Evolutionary conservation across 495 filamentous ascomycete genomes (phyloP).

Genomic region (Choiromyces venosus): DNA sequence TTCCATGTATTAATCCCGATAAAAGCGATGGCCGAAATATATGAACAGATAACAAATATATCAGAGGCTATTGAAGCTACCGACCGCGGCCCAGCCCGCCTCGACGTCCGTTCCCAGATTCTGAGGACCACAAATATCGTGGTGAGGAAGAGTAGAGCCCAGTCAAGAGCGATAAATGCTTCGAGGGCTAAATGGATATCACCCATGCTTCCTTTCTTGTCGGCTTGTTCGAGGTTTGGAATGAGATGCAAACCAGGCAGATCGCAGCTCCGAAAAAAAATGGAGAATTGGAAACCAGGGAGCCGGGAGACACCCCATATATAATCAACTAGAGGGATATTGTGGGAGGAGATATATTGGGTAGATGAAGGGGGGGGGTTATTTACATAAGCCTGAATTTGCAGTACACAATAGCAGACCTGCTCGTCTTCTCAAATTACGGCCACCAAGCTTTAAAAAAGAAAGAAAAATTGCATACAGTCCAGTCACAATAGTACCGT

Average conservation of each 20-base stretch:
- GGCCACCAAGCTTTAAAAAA: background rate
- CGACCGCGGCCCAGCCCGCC: background rate
- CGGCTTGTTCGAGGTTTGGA: background rate
- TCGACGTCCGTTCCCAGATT: constrained; percentile 37
- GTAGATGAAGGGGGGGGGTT: background rate
- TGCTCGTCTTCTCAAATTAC: background rate
- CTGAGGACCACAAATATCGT: constrained; percentile 41
- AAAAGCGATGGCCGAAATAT: constrained; percentile 42
- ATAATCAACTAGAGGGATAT: background rate
- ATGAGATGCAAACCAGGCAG: background rate
- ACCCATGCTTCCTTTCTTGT: background rate
- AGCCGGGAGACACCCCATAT: background rate
- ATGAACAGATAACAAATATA: constrained; percentile 41
- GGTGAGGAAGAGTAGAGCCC: constrained; percentile 42
- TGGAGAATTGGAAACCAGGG: background rate
- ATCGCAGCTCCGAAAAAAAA: background rate
- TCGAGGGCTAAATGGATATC: constrained; percentile 14
- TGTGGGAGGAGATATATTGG: background rate
- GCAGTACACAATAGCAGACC: background rate
- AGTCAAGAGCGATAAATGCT: constrained; percentile 44
- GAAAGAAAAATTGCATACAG: background rate
- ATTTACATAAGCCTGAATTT: background rate
- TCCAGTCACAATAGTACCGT: background rate
- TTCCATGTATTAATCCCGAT: constrained; percentile 45
- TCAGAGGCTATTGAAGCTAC: constrained; percentile 39